Base-by-base conservation (phyloP, 192 early-diverging fungal species). In the Coemansia guatemalensis region DNA sequence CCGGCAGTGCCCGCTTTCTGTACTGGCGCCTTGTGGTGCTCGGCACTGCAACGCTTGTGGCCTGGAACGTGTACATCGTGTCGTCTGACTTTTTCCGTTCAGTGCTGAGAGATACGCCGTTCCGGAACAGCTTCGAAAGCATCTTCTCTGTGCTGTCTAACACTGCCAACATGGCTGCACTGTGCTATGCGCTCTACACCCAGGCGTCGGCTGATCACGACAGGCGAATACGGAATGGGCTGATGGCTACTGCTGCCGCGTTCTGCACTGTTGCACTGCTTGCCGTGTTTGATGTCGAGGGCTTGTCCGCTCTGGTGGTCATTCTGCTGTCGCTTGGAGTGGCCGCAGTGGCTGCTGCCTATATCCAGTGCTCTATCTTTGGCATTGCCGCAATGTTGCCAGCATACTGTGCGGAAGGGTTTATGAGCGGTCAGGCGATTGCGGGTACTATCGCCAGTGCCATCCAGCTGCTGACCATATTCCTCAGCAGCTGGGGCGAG, bases 21-120 rank as follows among this genome's bases (percentile, higher is more conserved):
- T 80, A 80, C 58, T 69, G 71, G 77, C 77, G 77, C 39, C 89
- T 90, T 73, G 82, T 87, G 63, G 62, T 86, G 9, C 87, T 90
- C 53, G 91, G 91, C 30, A 62, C 87, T 21, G 84, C 91, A 9
- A 85, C 88, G 78, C 81, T 92, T 22, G 61, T 91, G 56, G 87
- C 88, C 53, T 92, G 91, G 91, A 92, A 92, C 78, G 86, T 86
- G 8, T 91, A 87, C 47, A 93, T 91, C 47, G 88, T 86, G 3
- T 87, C 89, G 5, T 85, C 89, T 0, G 88, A 84, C 44, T 93
- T 86, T 67, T 93, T 93, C 69, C 80, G 83, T 12, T 66, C 73
- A 39, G 69, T 69, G 62, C 86, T 91, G 61, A 49, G 69, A 35
- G 80, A 77, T 48, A 88, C 89, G 23, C 78, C 79, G 1, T 88